phyloP scores from a whole-genome alignment of 768 basidiomycete species.

The Leucogyrophana mollusca region DNA sequence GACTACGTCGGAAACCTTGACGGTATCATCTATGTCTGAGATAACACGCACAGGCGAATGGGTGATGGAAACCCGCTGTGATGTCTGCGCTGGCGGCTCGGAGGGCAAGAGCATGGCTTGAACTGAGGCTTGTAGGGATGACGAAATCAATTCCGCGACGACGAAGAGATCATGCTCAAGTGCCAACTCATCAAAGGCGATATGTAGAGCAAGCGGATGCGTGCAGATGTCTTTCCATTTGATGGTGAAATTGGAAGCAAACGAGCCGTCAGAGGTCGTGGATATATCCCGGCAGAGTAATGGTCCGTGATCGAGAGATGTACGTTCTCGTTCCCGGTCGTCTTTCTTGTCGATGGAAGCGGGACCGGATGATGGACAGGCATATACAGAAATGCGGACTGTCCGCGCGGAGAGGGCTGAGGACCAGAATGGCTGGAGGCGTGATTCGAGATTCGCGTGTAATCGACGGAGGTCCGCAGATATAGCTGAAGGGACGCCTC shows the following conservation, averaged over 20 bases:
- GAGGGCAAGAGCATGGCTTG: slow-evolving; percentile 7
- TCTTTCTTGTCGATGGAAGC: slow-evolving; percentile 7
- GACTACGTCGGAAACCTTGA: slow-evolving; percentile 65
- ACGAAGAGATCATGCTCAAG: slow-evolving; percentile 51
- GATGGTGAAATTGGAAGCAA: slow-evolving; percentile 60
- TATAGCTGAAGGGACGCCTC: slow-evolving; percentile 2
- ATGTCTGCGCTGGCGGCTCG: slow-evolving; percentile 16
- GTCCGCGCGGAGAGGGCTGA: slow-evolving; percentile 62
- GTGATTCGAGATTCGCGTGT: slow-evolving; percentile 73
- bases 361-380: slow-evolving; percentile 34
- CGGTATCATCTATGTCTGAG: slow-evolving; percentile 93
- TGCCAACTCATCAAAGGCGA: slow-evolving; percentile 52
- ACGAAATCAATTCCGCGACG: slow-evolving; percentile 47
- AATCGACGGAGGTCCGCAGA: slow-evolving; percentile 46
- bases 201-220: slow-evolving; percentile 56
- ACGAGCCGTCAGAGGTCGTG: slow-evolving; percentile 72
- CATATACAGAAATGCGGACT: slow-evolving; percentile 62
- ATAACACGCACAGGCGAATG: slow-evolving; percentile 73
- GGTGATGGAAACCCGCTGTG: slow-evolving; percentile 49
- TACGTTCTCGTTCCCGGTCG: slow-evolving; percentile 13
- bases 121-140: slow-evolving; percentile 33
- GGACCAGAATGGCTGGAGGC: slow-evolving; percentile 81
- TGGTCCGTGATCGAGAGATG: slow-evolving; percentile 37
- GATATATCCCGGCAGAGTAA: slow-evolving; percentile 48
- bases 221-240: slow-evolving; percentile 67